These are phyloP conservation scores for Aspergillus kassunensis DNA, from an alignment of 495 filamentous ascomycete species.

Conservation along the genomic window DNA sequence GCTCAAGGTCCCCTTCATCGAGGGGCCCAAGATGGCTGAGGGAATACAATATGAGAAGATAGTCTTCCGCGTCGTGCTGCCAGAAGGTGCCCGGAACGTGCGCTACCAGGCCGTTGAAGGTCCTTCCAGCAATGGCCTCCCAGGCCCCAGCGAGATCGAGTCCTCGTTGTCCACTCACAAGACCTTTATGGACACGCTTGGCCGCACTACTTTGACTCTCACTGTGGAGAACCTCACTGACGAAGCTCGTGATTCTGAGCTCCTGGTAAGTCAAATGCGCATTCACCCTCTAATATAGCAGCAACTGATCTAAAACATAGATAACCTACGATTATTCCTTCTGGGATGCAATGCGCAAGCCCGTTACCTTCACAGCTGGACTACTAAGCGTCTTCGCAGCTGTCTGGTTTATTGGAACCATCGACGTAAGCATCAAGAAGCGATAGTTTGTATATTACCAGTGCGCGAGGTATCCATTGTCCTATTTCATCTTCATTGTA, in stretches of 20 bases:
- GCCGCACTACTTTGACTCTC: constrained; percentile 78
- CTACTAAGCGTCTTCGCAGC: constrained; percentile 68
- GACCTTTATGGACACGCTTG: constrained; percentile 92
- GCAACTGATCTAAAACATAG: constrained; percentile 15
- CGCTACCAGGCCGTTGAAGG: constrained; percentile 38
- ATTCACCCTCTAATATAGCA: constrained; percentile 6
- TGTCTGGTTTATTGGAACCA: constrained; percentile 68
- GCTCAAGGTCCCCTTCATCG: constrained; percentile 93
- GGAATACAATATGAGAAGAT: constrained; percentile 82
- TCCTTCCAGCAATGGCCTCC: constrained; percentile 35
- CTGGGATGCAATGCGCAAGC: constrained; percentile 75
- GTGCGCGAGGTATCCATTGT: constrained; percentile 1
- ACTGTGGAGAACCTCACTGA: constrained; percentile 83
- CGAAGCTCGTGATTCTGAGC: constrained; percentile 72
- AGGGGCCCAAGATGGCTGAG: constrained; percentile 81
- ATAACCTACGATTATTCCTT: constrained; percentile 84
- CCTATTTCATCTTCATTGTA: constrained; percentile 15
- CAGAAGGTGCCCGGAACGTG: constrained; percentile 85
- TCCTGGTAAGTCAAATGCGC: constrained; percentile 54
- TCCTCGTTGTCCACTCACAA: constrained; percentile 60
- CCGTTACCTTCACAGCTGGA: constrained; percentile 74
- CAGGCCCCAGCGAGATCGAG: constrained; percentile 29
- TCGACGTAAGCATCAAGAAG: constrained; percentile 69
- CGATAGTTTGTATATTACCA: constrained; percentile 28
- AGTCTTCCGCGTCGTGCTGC: constrained; percentile 75